Evolutionary conservation across 768 basidiomycete species (phyloP), one percentile per base, ranked within the genome.

Genomic region (Kwoniella europaea): DNA sequence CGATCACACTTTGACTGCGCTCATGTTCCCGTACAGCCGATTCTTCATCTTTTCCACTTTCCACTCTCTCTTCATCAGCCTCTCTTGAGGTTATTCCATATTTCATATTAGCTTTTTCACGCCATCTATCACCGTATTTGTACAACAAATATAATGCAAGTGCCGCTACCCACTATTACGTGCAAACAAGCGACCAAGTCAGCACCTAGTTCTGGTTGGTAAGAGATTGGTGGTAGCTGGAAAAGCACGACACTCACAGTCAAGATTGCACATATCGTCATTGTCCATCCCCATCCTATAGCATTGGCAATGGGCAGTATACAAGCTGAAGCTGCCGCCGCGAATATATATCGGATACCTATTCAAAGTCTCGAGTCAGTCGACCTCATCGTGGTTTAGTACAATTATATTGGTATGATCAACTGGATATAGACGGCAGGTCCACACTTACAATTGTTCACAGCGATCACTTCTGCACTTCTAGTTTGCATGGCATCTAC

Each of bases 241-340:
- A 13, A 29, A 9, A 20, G 29, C n/a, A 63, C 35, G 20, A n/a
- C 42, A 70, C 79, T 66, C 43, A 81, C 77, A n/a, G 64, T 66
- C 3, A 83, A 29, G 24, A 67, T 63, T 0, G 79, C 78, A 4
- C 81, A 72, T 27, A 83, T 66, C 7, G 83, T 83, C 74, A 82
- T 78, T 10, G 84, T 82, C 73, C 72, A 76, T 16, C 84, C 84
- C 63, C 83, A 82, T 35, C 83, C 84, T 41, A 85, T 82, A 0
- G 76, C 72, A 22, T 83, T 70, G 57, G 83, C 75, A 53, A 84
- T 67, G 0, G 85, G 85, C 4, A 85, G 71, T 22, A 83, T 79
- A 44, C 78, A 79, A 15, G 85, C 84, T 0, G 82, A 80, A 7
- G 84, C 82, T 0, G 71, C 82, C 2, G 84, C 84, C 0, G 82